Conservation (phyloP, 2,329 filamentous ascomycete species). For the Ilyonectria destructans region DNA sequence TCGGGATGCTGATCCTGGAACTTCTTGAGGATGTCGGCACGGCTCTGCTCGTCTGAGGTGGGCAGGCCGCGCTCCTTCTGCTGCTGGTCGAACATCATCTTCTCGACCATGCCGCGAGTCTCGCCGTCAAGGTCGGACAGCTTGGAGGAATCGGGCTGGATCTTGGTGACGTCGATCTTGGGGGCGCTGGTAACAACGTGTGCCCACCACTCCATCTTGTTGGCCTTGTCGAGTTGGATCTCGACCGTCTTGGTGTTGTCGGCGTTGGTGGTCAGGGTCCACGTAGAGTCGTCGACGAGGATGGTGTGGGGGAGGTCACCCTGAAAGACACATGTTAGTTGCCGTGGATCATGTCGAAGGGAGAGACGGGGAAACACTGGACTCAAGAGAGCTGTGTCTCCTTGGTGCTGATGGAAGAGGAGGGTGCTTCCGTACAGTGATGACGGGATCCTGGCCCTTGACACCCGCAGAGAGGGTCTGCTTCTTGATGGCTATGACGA, state of each 20-base stretch:
- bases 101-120: slow-evolving; percentile 98
- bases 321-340: slow-evolving; percentile 61
- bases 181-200: slow-evolving; percentile 91
- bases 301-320: slow-evolving; percentile 89
- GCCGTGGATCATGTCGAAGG: neutral
- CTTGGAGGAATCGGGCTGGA: slow-evolving; percentile 92
- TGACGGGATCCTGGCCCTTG: slow-evolving; percentile 90
- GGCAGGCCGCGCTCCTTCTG: slow-evolving; percentile 95
- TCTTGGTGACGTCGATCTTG: slow-evolving; percentile 95
- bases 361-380: neutral
- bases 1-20: slow-evolving; percentile 87
- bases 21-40: slow-evolving; percentile 91
- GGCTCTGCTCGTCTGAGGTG: slow-evolving; percentile 95
- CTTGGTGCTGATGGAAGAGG: neutral
- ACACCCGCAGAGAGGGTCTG: slow-evolving; percentile 83
- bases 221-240: slow-evolving; percentile 93
- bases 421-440: slow-evolving; percentile 73
- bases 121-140: slow-evolving; percentile 94
- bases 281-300: slow-evolving; percentile 89
- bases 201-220: slow-evolving; percentile 99
- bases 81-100: slow-evolving; percentile 99
- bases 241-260: slow-evolving; percentile 80
- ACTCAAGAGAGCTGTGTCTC: slow-evolving; percentile 5
- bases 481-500: slow-evolving; percentile 88
- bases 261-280: slow-evolving; percentile 85